phyloP scores from a whole-genome alignment of 345 rosid species.

The Reutealis trisperma region DNA sequence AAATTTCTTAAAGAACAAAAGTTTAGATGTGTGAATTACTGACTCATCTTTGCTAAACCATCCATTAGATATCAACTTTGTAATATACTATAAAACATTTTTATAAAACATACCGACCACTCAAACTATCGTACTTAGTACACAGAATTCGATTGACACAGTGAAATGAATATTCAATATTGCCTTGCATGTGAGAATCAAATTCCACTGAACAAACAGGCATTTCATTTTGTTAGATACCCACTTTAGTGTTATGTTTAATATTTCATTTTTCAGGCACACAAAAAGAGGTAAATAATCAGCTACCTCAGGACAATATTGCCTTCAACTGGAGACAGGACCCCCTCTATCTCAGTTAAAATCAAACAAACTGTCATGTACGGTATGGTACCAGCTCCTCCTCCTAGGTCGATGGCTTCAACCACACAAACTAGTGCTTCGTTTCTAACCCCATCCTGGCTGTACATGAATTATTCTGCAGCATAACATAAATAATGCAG shows the following conservation, averaged over 20 bases:
- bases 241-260: not conserved
- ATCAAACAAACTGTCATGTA: not conserved
- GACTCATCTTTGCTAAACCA: too few relatives aligned
- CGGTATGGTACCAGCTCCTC: not conserved
- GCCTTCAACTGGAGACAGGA: not conserved
- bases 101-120: too few relatives aligned
- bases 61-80: too few relatives aligned
- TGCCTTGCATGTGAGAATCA: too few relatives aligned
- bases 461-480: slow-evolving; percentile 6
- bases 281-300: not conserved
- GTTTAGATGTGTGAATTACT: too few relatives aligned
- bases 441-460: not conserved
- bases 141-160: too few relatives aligned
- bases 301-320: not conserved
- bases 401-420: slow-evolving; percentile 10
- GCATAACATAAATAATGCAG: slow-evolving; percentile 29
- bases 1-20: too few relatives aligned
- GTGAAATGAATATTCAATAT: too few relatives aligned
- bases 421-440: not conserved
- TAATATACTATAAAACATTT: too few relatives aligned
- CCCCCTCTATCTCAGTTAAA: not conserved
- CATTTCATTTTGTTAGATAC: not conserved
- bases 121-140: too few relatives aligned
- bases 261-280: not conserved
- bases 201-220: too few relatives aligned